These are phyloP conservation scores for Colletotrichum sp. DNA, from an alignment of 2,329 filamentous ascomycete genomes.

Conservation along the genomic window DNA sequence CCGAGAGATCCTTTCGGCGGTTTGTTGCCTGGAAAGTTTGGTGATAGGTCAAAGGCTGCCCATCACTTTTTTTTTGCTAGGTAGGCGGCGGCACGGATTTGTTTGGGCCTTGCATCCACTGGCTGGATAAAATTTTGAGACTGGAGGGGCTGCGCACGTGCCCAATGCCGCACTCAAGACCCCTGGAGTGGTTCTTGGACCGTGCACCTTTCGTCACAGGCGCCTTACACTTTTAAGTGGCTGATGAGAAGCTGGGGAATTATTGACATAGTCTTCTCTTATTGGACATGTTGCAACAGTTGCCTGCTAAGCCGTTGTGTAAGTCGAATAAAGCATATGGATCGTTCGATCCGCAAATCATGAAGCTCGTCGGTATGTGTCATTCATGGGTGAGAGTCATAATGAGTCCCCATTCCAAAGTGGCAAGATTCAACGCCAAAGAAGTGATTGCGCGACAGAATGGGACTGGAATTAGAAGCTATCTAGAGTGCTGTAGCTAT, in stretches of 20 bases:
- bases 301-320: neutral
- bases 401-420: neutral
- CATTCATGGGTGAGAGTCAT: neutral
- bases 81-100: neutral
- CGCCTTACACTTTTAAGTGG: neutral
- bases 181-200: conserved; percentile 6
- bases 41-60: neutral
- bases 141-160: conserved; percentile 21
- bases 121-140: conserved; percentile 13
- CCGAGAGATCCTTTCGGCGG: neutral
- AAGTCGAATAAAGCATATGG: neutral
- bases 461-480: conserved; percentile 13
- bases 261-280: neutral
- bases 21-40: conserved; percentile 12
- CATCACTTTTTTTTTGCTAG: neutral
- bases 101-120: neutral
- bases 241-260: neutral
- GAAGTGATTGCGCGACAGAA: neutral
- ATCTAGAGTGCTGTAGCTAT: conserved; percentile 16
- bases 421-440: neutral
- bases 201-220: neutral
- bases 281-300: neutral
- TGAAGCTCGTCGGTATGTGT: neutral
- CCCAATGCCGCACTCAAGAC: neutral
- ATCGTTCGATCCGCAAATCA: neutral